A percentile compares a stretch with the other conserved stretches of the same genome.
Conservation (phyloP, 177 flowering plant genomes). For the Vitis hybrid region DNA sequence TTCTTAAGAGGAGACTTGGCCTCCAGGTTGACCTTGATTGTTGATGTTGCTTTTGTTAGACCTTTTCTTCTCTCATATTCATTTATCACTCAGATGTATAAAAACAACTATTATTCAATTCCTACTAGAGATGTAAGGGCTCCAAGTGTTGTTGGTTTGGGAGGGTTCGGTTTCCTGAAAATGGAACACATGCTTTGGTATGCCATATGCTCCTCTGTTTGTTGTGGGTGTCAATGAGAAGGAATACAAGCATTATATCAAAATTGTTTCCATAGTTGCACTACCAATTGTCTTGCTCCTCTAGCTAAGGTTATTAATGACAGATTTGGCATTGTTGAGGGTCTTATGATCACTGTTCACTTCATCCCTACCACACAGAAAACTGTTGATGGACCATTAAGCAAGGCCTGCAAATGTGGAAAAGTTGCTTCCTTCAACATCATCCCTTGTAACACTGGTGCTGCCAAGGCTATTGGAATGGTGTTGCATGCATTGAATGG, state of each 20-base stretch:
- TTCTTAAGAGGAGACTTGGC: conserved; percentile 92
- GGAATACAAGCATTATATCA: conserved; percentile 62
- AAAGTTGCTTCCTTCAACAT: conserved; percentile 85
- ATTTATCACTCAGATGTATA: conserved; percentile 82
- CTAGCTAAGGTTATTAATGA: conserved; percentile 82
- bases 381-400: conserved; percentile 89
- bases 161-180: no score
- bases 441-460: conserved; percentile 93
- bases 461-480: conserved; percentile 93
- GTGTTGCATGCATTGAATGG: conserved; percentile 73
- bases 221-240: conserved; percentile 85
- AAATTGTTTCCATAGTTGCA: conserved; percentile 84
- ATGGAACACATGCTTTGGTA: no score
- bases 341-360: conserved; percentile 22
- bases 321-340: conserved; percentile 82
- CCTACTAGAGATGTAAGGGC: no score
- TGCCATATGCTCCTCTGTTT: conserved; percentile 73
- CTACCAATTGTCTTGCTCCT: conserved; percentile 87
- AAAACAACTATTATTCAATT: no score
- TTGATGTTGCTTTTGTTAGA: conserved; percentile 80
- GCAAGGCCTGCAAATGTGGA: conserved; percentile 93
- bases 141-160: no score
- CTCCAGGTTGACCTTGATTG: conserved; percentile 82
- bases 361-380: conserved; percentile 84
- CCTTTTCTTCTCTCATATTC: conserved; percentile 78